Evolutionary conservation across 495 filamentous ascomycete genomes (phyloP), one percentile per base, ranked within the genome.

Genomic region (Xylaria scruposa): DNA sequence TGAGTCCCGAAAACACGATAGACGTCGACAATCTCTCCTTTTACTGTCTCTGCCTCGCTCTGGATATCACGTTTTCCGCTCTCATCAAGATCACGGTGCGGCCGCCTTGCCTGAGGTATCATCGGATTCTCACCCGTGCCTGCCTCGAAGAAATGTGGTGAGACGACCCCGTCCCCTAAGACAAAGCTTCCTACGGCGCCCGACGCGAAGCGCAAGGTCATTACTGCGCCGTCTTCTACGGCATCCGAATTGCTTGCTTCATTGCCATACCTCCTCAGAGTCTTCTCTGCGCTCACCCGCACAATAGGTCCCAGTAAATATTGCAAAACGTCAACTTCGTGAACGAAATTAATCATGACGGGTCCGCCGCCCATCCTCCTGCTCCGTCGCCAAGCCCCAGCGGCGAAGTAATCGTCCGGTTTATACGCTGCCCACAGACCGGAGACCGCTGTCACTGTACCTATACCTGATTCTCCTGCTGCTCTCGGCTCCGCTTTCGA

Each of bases 131-230:
- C 89, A 1, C 89, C 87, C 4, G 88, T 89, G 0, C 87, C 88
- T 0, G 78, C 74, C 69, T 90, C 88, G 63, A 89, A 89, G 67
- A 81, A 87, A 70, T 87, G 82, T 6, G 88, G 87, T 12, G 82
- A 83, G 0, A 87, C 81, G 0, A 85, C 83, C 3, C 82, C 82
- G 71, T 90, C 88, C 59, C 80, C 84, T 26, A 88, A 75, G 0
- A 90, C 69, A 75, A 90, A 91, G 2, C 87, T 87, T 1, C 88
- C 88, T 1, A 90, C 88, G 6, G 87, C 82, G 0, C 88, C 89
- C n/a, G 79, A 84, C 5, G 80, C 79, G 72, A 91, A 91, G 36
- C 83, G 81, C 31, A 91, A 72, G 0, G 87, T 84, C 9, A 91
- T 73, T 0, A 86, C 88, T 0, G 82, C 85, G 7, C 88, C 89